A percentile compares a stretch with the other conserved stretches of the same genome.
Evolutionary conservation across 768 basidiomycete genomes (phyloP).

Genomic region (Cystobasidium onofrii): DNA sequence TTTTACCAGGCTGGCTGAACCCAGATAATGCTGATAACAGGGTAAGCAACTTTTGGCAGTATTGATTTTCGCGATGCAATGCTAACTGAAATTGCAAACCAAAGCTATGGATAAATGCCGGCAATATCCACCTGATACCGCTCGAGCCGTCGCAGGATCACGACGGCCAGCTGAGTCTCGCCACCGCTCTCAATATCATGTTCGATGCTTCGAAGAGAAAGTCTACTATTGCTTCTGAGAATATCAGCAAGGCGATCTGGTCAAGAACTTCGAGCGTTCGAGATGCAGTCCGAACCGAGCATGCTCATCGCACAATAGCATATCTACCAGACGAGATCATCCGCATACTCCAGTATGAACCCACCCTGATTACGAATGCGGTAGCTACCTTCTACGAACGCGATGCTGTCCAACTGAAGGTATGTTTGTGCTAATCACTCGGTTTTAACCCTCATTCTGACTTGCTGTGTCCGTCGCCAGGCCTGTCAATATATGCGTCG

Average conservation of each 20-base stretch:
- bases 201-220: not conserved
- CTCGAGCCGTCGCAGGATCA: conserved; percentile 2
- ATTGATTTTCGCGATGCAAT: not conserved
- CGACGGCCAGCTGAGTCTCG: not conserved
- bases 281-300: conserved; percentile 63
- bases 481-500: conserved; percentile 79
- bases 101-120: conserved; percentile 83
- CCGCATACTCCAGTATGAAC: conserved; percentile 58
- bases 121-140: conserved; percentile 70
- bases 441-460: not conserved
- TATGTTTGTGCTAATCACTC: not conserved
- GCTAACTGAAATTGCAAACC: not conserved
- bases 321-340: conserved; percentile 74
- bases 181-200: not conserved
- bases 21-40: conserved; percentile 87
- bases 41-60: conserved; percentile 54
- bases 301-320: conserved; percentile 67
- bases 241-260: not conserved
- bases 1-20: conserved; percentile 78
- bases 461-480: conserved; percentile 48
- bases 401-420: conserved; percentile 53
- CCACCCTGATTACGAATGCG: conserved; percentile 70
- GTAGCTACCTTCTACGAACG: conserved; percentile 91
- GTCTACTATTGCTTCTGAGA: not conserved
- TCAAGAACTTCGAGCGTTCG: not conserved